Base-by-base conservation (phyloP, 1,284 basidiomycete species). In the Heterobasidion irregulare region DNA sequence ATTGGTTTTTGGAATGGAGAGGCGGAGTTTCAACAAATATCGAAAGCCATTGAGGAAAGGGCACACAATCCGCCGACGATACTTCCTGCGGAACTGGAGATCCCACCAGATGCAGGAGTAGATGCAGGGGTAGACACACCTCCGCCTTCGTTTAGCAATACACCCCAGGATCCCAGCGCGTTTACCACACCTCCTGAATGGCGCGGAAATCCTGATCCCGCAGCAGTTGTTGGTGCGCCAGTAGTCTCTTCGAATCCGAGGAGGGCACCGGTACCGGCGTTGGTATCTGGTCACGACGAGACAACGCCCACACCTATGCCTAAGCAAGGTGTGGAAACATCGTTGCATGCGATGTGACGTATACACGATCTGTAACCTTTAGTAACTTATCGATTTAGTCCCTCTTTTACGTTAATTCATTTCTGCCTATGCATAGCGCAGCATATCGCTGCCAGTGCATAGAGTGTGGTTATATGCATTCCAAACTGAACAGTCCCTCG, bases 21-120 rank as follows among this genome's bases (percentile, higher is more conserved):
- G 60, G 71, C 80, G 47, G 88, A 87, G 50, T 79, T 88, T 58
- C 65, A 70, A 2, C 74, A 78, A 12, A 81, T 90, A 38, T 73
- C 76, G 19, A 62, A 73, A 32, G 72, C 74, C 1, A 79, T 90
- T 50, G 75, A 82, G 59, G 64, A 72, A 16, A 76, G 82, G 13
- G 66, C 70, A 26, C 53, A 36, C 1, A 19, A 56, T 4, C 54
- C 51, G 18, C 57, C 58, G n/a, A 36, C 58, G 32, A 46, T 58
- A 34, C 41, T 54, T 12, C 59, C 57, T 19, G 47, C 47, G 16
- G 56, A 57, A 33, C 46, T 49, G 16, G 16, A 38, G 38, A 6
- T 47, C 1, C 13, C 6, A 10, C 6, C 35, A 26, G 38, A 2
- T 13, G 15, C 2, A 34, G 26, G 13, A 10, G 13, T 18, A 26